These are phyloP conservation scores for Leptomonas pyrrhocoris DNA, from an alignment of 208 protist species.

Conservation along the genomic window DNA sequence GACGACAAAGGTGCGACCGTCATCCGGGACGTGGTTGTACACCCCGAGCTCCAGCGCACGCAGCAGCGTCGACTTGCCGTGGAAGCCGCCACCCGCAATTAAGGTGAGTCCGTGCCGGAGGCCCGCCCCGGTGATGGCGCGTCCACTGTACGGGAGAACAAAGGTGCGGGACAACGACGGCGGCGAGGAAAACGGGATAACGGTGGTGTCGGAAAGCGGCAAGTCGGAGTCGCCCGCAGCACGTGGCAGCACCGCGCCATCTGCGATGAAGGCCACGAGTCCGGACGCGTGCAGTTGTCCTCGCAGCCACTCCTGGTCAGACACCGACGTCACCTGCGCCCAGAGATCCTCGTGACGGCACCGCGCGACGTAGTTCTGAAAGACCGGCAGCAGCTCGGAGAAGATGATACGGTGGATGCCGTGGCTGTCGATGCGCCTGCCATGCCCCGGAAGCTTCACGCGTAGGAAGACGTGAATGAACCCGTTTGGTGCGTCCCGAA, in stretches of 20 bases:
- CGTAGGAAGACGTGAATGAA: conserved; percentile 71
- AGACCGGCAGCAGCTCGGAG: conserved; percentile 38
- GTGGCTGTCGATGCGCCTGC: conserved; percentile 71
- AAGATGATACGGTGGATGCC: conserved; percentile 55
- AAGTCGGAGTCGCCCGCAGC: conserved; percentile 78
- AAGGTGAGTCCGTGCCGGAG: conserved; percentile 92
- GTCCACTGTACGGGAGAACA: conserved; percentile 65
- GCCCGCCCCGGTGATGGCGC: conserved; percentile 83
- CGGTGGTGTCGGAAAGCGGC: conserved; percentile 60
- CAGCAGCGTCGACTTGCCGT: conserved; percentile 96
- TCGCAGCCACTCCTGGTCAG: conserved; percentile 91
- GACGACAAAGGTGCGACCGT: conserved; percentile 93
- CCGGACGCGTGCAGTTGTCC: conserved; percentile 39
- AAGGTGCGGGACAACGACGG: conserved; percentile 63
- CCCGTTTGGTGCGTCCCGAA: not conserved
- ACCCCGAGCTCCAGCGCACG: conserved; percentile 91
- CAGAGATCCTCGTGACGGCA: conserved; percentile 38
- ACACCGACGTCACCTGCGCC: conserved; percentile 76
- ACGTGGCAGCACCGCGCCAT: conserved; percentile 93
- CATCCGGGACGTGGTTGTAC: conserved; percentile 94
- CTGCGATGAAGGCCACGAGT: conserved; percentile 89
- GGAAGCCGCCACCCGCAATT: conserved; percentile 95
- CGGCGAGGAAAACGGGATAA: conserved; percentile 82
- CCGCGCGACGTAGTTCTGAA: conserved; percentile 36
- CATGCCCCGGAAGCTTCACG: conserved; percentile 90